These are phyloP conservation scores for Annulohypoxylon moriforme DNA, from an alignment of 495 filamentous ascomycete species.

Conservation along the genomic window DNA sequence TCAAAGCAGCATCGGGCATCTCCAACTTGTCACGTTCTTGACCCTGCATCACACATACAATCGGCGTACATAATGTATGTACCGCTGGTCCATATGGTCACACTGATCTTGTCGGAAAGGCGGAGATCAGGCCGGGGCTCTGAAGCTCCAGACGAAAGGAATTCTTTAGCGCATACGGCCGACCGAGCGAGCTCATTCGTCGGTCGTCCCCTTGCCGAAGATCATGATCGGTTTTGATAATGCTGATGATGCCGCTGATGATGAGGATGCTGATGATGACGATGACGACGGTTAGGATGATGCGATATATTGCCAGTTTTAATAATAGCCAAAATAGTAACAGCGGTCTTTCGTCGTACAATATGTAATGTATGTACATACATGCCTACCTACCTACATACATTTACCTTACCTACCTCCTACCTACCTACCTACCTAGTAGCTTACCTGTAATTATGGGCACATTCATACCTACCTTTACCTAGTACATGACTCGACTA, in stretches of 20 bases:
- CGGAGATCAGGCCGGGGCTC: slow-evolving; percentile 45
- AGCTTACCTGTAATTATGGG: background rate
- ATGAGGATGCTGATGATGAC: slow-evolving; percentile 21
- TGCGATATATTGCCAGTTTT: slow-evolving; percentile 37
- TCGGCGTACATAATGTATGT: slow-evolving; percentile 17
- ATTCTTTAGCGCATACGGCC: slow-evolving; percentile 25
- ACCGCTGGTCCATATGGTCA: slow-evolving; percentile 32
- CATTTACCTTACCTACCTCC: background rate
- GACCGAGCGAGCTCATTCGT: slow-evolving; percentile 25
- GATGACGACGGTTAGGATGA: slow-evolving; percentile 29
- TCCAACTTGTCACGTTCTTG: slow-evolving; percentile 47
- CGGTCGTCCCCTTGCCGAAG: slow-evolving; percentile 18
- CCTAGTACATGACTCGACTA: slow-evolving; percentile 6
- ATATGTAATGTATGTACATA: slow-evolving; percentile 1
- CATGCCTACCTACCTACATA: background rate
- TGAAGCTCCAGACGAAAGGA: slow-evolving; percentile 38
- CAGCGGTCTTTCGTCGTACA: slow-evolving; percentile 15
- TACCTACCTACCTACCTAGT: background rate
- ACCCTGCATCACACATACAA: slow-evolving; percentile 39
- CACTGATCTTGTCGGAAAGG: slow-evolving; percentile 46
- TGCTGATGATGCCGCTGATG: slow-evolving; percentile 13
- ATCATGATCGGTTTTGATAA: slow-evolving; percentile 19
- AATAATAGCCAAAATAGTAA: slow-evolving; percentile 38
- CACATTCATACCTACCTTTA: background rate
- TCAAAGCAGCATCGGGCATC: slow-evolving; percentile 48